These are phyloP conservation scores for Colletotrichum trifolii DNA, from an alignment of 2,329 filamentous ascomycete species.

Conservation along the genomic window DNA sequence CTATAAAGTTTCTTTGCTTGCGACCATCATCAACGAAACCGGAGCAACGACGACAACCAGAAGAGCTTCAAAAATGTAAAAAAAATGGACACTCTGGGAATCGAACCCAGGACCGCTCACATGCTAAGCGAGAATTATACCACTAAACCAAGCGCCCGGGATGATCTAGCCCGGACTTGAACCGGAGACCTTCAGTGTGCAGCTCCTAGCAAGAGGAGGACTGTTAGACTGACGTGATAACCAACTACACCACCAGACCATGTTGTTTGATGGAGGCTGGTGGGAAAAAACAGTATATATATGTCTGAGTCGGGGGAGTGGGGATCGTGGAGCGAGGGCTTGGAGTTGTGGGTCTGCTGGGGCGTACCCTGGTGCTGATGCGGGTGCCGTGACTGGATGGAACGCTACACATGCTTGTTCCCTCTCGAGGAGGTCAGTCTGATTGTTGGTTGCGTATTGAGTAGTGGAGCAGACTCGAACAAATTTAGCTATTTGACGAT, in stretches of 20 bases:
- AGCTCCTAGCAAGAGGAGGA: no score
- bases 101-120: conserved; percentile 25
- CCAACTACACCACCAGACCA: conserved; percentile 51
- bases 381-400: no score
- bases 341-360: no score
- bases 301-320: not conserved
- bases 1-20: not conserved
- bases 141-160: conserved; percentile 17
- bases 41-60: not conserved
- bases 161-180: conserved; percentile 34
- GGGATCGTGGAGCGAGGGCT: conserved; percentile 8
- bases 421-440: no score
- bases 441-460: no score
- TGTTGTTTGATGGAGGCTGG: conserved; percentile 1
- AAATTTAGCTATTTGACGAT: no score
- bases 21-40: not conserved
- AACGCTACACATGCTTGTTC: no score
- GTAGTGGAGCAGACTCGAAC: no score
- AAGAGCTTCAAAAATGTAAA: not conserved
- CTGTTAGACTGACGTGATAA: conserved; percentile 62
- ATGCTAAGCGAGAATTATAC: conserved; percentile 27
- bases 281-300: not conserved
- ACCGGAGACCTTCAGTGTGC: conserved; percentile 36
- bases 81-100: conserved; percentile 17
- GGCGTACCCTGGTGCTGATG: no score